These are phyloP conservation scores for Botryotinia calthae DNA, from an alignment of 2,329 filamentous ascomycete species.

Conservation along the genomic window DNA sequence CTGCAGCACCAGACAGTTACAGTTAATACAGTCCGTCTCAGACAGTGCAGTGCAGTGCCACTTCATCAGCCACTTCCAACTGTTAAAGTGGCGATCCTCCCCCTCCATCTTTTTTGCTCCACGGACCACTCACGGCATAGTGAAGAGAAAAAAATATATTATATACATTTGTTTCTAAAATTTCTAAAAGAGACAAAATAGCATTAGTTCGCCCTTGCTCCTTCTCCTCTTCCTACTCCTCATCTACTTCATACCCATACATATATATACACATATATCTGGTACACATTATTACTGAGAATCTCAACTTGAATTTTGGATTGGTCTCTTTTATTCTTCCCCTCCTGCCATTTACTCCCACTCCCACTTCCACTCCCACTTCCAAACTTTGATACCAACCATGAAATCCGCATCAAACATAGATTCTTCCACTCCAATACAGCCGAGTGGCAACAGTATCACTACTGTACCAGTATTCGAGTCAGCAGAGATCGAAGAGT, in stretches of 20 bases:
- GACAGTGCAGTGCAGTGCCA: not conserved
- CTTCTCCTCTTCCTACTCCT: not conserved
- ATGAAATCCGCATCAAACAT: not conserved
- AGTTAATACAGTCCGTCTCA: not conserved
- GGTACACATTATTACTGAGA: not conserved
- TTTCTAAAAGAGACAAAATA: not conserved
- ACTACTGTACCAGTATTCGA: slow-evolving; percentile 17
- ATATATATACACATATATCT: not conserved
- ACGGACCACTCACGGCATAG: not conserved
- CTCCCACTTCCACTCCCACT: not conserved
- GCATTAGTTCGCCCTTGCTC: not conserved
- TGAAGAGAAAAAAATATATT: slow-evolving; percentile 1
- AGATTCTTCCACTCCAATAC: not conserved
- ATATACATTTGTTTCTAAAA: not conserved
- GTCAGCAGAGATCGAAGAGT: slow-evolving; percentile 43
- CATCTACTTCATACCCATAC: not conserved
- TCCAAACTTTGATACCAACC: not conserved
- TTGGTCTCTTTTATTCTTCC: not conserved
- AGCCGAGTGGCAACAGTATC: slow-evolving; percentile 8
- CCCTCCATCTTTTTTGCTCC: not conserved
- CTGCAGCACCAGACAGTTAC: too few relatives aligned
- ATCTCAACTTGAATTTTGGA: too few relatives aligned
- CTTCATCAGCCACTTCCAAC: not conserved
- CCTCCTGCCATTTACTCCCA: not conserved
- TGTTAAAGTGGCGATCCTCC: slow-evolving; percentile 8